These are phyloP conservation scores for Colletotrichum tamarilloi DNA, from an alignment of 2,329 filamentous ascomycete genomes.

Conservation along the genomic window DNA sequence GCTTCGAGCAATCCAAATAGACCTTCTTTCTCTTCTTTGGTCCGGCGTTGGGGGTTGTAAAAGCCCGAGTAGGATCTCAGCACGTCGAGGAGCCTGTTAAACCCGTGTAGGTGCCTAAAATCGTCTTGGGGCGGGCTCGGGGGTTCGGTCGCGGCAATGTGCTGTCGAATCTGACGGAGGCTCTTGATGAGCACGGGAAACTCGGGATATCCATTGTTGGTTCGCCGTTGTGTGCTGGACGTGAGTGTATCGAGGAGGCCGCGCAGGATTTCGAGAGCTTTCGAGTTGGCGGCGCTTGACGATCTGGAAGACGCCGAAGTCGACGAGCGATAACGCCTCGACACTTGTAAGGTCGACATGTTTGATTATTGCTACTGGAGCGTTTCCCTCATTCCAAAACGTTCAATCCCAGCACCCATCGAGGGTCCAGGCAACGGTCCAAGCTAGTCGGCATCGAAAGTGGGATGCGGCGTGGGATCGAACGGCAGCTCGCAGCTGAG, in stretches of 20 bases:
- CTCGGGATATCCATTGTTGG: slow-evolving; percentile 59
- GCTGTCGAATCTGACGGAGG: slow-evolving; percentile 74
- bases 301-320: slow-evolving; percentile 71
- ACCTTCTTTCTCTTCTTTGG: slow-evolving; percentile 69
- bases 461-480: slow-evolving; percentile 12
- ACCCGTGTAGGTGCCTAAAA: slow-evolving; percentile 84
- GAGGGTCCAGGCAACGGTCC: slow-evolving; percentile 44
- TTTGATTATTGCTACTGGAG: slow-evolving; percentile 24
- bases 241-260: slow-evolving; percentile 62
- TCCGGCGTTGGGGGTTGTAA: slow-evolving; percentile 75
- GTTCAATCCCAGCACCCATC: slow-evolving; percentile 45
- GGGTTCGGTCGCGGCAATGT: slow-evolving; percentile 60
- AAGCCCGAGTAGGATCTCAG: slow-evolving; percentile 79
- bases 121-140: slow-evolving; percentile 75
- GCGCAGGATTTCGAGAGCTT: slow-evolving; percentile 70
- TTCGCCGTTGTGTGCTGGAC: slow-evolving; percentile 46
- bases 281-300: slow-evolving; percentile 64
- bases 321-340: slow-evolving; percentile 71
- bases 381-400: slow-evolving; percentile 34
- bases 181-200: slow-evolving; percentile 62
- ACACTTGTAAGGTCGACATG: slow-evolving; percentile 60
- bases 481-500: slow-evolving; percentile 20
- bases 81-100: slow-evolving; percentile 77
- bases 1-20: slow-evolving; percentile 78
- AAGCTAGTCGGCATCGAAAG: slow-evolving; percentile 34